These are phyloP conservation scores for Aureobasidium vineae DNA, from an alignment of 2,329 filamentous ascomycete genomes.

Conservation along the genomic window DNA sequence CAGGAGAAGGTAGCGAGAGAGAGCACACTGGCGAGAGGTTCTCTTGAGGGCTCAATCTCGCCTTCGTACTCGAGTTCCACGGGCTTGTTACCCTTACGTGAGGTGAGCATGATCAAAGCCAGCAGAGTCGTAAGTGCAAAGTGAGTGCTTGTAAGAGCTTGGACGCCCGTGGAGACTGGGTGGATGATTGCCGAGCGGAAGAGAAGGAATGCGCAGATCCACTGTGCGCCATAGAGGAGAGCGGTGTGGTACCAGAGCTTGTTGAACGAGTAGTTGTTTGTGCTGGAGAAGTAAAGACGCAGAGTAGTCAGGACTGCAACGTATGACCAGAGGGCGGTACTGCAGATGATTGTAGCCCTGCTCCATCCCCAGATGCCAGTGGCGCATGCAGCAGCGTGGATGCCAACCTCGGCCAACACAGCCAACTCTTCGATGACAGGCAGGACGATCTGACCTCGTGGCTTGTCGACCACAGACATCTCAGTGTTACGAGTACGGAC, in stretches of 20 bases:
- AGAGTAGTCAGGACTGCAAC: constrained; percentile 69
- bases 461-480: constrained; percentile 63
- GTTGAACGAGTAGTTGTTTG: constrained; percentile 63
- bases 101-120: constrained; percentile 72
- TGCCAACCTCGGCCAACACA: constrained; percentile 66
- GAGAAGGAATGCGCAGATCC: constrained; percentile 70
- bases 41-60: constrained; percentile 78
- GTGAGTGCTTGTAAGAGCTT: constrained; percentile 66
- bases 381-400: constrained; percentile 65
- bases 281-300: constrained; percentile 63
- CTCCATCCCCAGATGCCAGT: constrained; percentile 56
- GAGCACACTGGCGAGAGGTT: constrained; percentile 83
- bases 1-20: constrained; percentile 86
- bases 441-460: constrained; percentile 67
- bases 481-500: constrained; percentile 51
- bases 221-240: constrained; percentile 75
- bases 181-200: constrained; percentile 86
- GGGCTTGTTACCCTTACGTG: constrained; percentile 87
- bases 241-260: constrained; percentile 92
- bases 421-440: constrained; percentile 73
- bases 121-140: constrained; percentile 74
- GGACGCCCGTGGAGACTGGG: constrained; percentile 61
- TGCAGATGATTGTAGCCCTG: constrained; percentile 57
- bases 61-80: constrained; percentile 88
- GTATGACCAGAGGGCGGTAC: constrained; percentile 76